Conservation (phyloP, 148 eudicot genomes). For the Rhododendron griersonianum region DNA sequence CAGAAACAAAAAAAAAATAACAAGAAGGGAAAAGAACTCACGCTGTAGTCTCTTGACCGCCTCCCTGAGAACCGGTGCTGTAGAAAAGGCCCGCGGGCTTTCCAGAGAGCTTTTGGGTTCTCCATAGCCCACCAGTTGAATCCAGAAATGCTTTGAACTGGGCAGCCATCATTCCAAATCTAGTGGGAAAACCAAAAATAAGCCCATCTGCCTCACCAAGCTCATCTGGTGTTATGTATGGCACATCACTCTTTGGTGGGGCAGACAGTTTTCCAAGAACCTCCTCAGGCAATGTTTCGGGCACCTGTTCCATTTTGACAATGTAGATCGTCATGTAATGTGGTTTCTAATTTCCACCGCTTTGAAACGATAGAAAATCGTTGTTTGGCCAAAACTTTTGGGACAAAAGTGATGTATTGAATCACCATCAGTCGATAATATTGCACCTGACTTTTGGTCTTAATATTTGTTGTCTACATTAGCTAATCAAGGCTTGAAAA, state of each 20-base stretch:
- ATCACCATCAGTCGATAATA: too few relatives aligned
- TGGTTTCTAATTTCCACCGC: neutral
- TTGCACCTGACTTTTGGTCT: too few relatives aligned
- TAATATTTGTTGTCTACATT: too few relatives aligned
- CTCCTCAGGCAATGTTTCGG: slow-evolving; percentile 55
- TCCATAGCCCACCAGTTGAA: slow-evolving; percentile 67
- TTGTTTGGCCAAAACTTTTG: too few relatives aligned
- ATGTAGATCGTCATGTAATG: too few relatives aligned
- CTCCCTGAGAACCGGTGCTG: slow-evolving; percentile 75
- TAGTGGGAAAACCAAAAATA: slow-evolving; percentile 66
- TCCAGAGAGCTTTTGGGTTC: slow-evolving; percentile 57
- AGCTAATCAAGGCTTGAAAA: too few relatives aligned
- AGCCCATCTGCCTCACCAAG: slow-evolving; percentile 70
- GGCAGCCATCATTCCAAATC: slow-evolving; percentile 79
- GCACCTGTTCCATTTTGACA: slow-evolving; percentile 32
- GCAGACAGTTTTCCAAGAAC: slow-evolving; percentile 64
- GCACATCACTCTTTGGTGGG: slow-evolving; percentile 57
- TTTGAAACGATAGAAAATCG: too few relatives aligned
- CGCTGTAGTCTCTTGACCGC: slow-evolving; percentile 83
- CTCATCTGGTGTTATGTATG: slow-evolving; percentile 40
- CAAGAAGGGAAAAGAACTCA: slow-evolving; percentile 17
- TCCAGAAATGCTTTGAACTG: slow-evolving; percentile 78
- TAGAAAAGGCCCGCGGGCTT: slow-evolving; percentile 70
- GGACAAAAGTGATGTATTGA: neutral
- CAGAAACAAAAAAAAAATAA: neutral